phyloP scores from a whole-genome alignment of 306 rosid species.

The Corylus avellana region DNA sequence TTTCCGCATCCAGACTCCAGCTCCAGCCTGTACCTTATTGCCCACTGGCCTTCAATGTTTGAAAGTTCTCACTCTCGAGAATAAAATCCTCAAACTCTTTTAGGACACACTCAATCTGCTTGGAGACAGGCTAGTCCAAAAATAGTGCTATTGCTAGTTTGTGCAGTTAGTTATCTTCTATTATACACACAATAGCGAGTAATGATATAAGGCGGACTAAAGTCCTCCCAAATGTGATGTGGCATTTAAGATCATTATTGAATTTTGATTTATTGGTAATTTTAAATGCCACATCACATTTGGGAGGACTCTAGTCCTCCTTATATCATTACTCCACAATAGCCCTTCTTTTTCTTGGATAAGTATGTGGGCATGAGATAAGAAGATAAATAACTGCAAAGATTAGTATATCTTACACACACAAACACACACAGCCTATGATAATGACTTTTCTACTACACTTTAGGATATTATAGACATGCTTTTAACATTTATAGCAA shows the following conservation, averaged over 20 bases:
- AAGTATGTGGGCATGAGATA: neutral
- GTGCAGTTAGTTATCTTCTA: conserved; percentile 9
- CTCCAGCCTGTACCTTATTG: neutral
- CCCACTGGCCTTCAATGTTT: neutral
- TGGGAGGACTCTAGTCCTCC: no score
- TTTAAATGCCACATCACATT: no score
- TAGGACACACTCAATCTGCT: neutral
- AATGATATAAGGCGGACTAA: no score
- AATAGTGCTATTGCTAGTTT: conserved; percentile 14
- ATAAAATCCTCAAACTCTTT: neutral
- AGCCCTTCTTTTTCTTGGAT: neutral
- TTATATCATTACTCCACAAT: no score
- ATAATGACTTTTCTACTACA: neutral
- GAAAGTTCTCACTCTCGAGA: neutral
- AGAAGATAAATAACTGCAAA: neutral
- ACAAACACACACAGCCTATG: neutral
- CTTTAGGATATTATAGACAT: neutral
- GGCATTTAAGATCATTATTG: no score
- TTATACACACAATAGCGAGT: neutral
- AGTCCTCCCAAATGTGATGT: no score
- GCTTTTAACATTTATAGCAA: neutral
- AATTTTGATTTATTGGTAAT: no score
- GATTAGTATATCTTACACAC: neutral
- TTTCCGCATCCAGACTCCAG: neutral
- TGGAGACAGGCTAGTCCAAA: conserved; percentile 15